A percentile compares a stretch with the other conserved stretches of the same genome.
Evolutionary conservation across 768 basidiomycete species (phyloP).

Genomic region (Russula ochroleuca): DNA sequence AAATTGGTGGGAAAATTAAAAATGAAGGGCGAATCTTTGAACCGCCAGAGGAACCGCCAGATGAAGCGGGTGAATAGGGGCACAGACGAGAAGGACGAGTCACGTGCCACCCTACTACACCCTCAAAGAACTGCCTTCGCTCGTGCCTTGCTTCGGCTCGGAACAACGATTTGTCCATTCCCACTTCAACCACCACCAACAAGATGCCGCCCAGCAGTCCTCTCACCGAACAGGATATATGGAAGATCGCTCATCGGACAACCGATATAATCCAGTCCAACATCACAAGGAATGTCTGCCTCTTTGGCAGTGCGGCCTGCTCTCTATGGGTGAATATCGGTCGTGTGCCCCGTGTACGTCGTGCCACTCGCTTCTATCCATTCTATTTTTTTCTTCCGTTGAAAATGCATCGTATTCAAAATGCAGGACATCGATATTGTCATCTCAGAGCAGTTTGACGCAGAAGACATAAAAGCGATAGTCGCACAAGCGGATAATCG

Average conservation of each 20-base stretch:
- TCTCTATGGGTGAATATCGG: constrained; percentile 9
- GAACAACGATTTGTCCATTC: not conserved
- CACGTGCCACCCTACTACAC: too few relatives aligned
- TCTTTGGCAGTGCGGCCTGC: constrained; percentile 18
- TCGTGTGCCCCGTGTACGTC: constrained; percentile 14
- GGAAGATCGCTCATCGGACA: constrained; percentile 18
- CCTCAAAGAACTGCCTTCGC: too few relatives aligned
- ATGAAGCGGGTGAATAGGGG: too few relatives aligned
- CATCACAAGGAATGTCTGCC: not conserved
- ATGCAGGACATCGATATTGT: constrained; percentile 15
- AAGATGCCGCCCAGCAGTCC: constrained; percentile 2
- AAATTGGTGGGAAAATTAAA: too few relatives aligned
- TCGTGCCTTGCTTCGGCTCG: too few relatives aligned
- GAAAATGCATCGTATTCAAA: not conserved
- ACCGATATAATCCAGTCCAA: not conserved
- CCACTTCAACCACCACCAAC: not conserved
- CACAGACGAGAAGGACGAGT: too few relatives aligned
- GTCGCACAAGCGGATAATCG: constrained; percentile 5
- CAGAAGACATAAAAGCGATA: not conserved
- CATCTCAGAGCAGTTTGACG: not conserved
- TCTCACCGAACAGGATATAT: constrained; percentile 10
- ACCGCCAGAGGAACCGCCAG: too few relatives aligned
- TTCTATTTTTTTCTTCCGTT: not conserved
- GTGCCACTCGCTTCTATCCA: not conserved
- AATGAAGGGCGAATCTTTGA: too few relatives aligned